These are phyloP conservation scores for Ophiostoma australiae DNA, from an alignment of 2,329 filamentous ascomycete species.

Conservation along the genomic window DNA sequence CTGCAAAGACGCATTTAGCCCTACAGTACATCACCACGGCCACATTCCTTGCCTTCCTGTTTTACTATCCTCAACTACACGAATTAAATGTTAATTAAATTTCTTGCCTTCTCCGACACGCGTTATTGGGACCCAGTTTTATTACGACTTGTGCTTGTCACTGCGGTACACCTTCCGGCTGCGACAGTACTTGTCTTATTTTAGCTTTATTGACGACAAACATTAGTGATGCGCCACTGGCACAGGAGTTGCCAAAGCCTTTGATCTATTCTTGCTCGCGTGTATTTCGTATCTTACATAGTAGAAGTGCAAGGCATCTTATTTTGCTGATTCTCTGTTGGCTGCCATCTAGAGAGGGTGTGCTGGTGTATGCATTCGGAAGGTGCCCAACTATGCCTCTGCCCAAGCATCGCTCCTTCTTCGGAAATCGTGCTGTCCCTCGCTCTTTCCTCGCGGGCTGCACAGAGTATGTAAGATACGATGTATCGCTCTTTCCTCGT, in stretches of 20 bases:
- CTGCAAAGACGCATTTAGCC: not conserved
- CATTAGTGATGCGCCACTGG: not conserved
- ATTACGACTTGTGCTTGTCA: not conserved
- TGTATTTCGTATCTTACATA: not conserved
- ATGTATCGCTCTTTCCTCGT: not conserved
- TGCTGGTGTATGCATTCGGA: not conserved
- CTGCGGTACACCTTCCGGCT: conserved; percentile 7
- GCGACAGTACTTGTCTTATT: conserved; percentile 1
- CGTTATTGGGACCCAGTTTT: not conserved
- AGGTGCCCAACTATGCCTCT: not conserved
- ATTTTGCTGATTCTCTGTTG: not conserved
- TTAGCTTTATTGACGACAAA: not conserved
- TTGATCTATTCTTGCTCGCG: not conserved
- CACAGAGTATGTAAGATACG: not conserved
- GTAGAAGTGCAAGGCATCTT: not conserved
- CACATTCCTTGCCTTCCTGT: not conserved
- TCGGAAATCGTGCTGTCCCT: not conserved
- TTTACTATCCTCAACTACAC: not conserved
- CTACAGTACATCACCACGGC: not conserved
- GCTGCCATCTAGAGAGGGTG: not conserved
- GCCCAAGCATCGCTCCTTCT: not conserved
- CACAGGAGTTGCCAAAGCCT: not conserved
- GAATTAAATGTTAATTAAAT: not conserved
- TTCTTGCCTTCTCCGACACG: not conserved
- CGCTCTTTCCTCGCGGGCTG: not conserved